Base-by-base conservation (phyloP, 2,329 filamentous ascomycete genomes). In the Cladobotryum mycophilum region DNA sequence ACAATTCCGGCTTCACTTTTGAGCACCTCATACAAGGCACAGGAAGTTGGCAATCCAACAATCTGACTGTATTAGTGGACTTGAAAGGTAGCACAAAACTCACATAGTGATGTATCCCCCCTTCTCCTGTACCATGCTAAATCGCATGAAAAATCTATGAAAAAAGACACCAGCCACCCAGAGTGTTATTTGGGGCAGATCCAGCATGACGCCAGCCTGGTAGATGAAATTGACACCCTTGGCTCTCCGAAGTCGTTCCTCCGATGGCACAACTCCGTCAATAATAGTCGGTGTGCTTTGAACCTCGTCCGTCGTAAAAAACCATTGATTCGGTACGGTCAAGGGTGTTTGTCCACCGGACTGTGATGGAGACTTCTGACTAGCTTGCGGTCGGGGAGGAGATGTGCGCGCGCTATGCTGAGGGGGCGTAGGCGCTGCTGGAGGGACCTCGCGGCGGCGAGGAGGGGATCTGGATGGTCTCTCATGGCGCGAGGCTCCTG, bases 151-250 rank as follows among this genome's bases (percentile, higher is more conserved):
- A 67, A 96, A 97, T 33, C 93, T 83, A 68, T 99, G 92, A 67
- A 99, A 91, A 73, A 95, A 97, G 41, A 96, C 86, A 15, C 88
- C 87, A 1, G 93, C 93, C 0, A 95, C 95, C 69, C 88, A 91
- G 40, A 99, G 76, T 0, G 93, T 97, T 50, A 93, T 82, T 67
- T 96, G 91, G 12, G 92, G 92, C 45, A 97, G 75, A 65, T 95
- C 92, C 47, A 97, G 80, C 74, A 96, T 84, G 58, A 95, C 89
- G 56, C 92, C 93, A 41, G 92, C 89, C 68, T 96, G 91, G 56
- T 89, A 85, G 61, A 99, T 95, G 70, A 99, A 99, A 67, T 96
- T 95, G 64, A 96, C 86, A 43, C 93, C 92, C 67, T 97, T 97
- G 54, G 88, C 86, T 50, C 93, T 82, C 52, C 88, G 78, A 57